These are phyloP conservation scores for Epicoccum sorghinum DNA, from an alignment of 2,329 filamentous ascomycete species.

Conservation along the genomic window DNA sequence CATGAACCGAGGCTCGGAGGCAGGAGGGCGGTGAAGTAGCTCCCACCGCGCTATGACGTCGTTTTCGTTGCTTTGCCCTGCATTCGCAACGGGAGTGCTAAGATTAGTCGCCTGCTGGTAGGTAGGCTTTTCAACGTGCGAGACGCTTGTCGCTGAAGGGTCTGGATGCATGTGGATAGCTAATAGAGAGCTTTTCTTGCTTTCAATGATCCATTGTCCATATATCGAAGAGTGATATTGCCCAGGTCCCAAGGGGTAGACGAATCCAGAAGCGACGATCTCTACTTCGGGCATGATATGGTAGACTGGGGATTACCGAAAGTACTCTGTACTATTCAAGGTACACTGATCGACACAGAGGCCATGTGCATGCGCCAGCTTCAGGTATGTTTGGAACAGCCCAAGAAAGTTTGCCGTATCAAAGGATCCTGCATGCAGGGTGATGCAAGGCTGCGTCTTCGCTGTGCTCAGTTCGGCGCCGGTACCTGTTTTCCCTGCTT, in stretches of 20 bases:
- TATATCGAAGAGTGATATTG: not conserved
- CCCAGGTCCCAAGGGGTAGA: not conserved
- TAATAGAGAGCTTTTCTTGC: slow-evolving; percentile 5
- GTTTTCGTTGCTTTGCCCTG: not conserved
- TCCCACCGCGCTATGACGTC: slow-evolving; percentile 3
- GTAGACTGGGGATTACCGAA: not conserved
- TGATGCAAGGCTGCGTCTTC: slow-evolving; percentile 4
- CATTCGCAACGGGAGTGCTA: slow-evolving; percentile 4
- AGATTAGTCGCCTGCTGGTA: not conserved
- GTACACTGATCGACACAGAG: slow-evolving; percentile 2
- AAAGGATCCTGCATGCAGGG: not conserved
- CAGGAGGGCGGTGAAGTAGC: not conserved
- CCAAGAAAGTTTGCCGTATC: not conserved
- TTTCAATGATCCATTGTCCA: not conserved
- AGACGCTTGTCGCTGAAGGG: not conserved
- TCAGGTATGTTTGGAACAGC: not conserved
- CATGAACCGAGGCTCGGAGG: no score
- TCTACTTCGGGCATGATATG: not conserved
- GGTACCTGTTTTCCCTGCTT: slow-evolving; percentile 1
- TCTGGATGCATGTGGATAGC: not conserved
- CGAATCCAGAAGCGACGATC: not conserved
- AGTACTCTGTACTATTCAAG: not conserved
- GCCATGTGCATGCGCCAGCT: not conserved
- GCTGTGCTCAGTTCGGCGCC: not conserved
- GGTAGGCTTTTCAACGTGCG: not conserved